Evolutionary conservation across 1,284 basidiomycete genomes (phyloP).

Genomic region (Cryptococcus jaspeensis): DNA sequence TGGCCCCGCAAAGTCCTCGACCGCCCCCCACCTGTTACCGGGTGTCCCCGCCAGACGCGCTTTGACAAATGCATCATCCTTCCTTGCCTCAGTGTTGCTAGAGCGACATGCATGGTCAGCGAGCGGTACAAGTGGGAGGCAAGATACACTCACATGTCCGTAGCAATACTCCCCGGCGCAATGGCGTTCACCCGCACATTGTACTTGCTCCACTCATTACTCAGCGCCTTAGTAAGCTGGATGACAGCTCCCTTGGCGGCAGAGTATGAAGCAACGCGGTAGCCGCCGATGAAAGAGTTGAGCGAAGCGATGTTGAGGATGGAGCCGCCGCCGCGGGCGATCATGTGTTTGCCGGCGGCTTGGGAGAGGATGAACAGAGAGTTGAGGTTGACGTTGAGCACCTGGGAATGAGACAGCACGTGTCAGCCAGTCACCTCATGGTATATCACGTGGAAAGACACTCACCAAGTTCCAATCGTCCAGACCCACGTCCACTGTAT

Average conservation of each 20-base stretch:
- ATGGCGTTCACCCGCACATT: slow-evolving; percentile 83
- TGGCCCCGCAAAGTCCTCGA: slow-evolving; percentile 80
- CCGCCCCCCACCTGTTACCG: slow-evolving; percentile 77
- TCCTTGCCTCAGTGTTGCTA: slow-evolving; percentile 21
- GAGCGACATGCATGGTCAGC: background rate
- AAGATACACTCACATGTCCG: slow-evolving; percentile 60
- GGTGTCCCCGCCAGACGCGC: slow-evolving; percentile 60
- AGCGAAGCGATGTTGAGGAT: slow-evolving; percentile 46
- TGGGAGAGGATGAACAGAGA: slow-evolving; percentile 36
- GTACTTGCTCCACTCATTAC: slow-evolving; percentile 68
- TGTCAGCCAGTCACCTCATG: background rate
- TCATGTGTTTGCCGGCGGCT: slow-evolving; percentile 40
- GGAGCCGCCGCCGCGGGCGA: slow-evolving; percentile 29
- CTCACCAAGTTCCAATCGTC: slow-evolving; percentile 70
- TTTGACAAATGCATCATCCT: slow-evolving; percentile 15
- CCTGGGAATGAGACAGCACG: slow-evolving; percentile 2
- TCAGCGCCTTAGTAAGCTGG: slow-evolving; percentile 72
- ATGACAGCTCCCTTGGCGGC: slow-evolving; percentile 63
- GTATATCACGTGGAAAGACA: background rate
- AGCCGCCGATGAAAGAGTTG: slow-evolving; percentile 55
- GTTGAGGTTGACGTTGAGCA: slow-evolving; percentile 41
- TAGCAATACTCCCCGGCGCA: slow-evolving; percentile 79
- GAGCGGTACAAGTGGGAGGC: too few species aligned
- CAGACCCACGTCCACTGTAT: slow-evolving; percentile 67
- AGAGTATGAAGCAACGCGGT: slow-evolving; percentile 58